phyloP scores from a whole-genome alignment of 192 early-diverging fungal genomes.

The Backusella australiensis region DNA sequence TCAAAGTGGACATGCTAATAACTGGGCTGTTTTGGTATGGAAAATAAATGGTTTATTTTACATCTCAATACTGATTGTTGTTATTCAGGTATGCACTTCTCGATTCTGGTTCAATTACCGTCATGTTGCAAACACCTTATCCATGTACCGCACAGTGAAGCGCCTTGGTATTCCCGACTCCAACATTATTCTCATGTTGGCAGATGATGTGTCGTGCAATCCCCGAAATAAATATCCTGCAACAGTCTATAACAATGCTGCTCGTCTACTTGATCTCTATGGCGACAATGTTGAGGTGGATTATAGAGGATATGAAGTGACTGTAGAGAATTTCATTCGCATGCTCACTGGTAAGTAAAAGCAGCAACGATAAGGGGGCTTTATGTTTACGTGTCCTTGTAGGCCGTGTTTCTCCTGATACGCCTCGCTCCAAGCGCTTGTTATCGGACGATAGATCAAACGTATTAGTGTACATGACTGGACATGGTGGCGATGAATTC shows the following conservation, averaged over 20 bases:
- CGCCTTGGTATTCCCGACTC: slow-evolving; percentile 97
- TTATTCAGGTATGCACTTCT: slow-evolving; percentile 84
- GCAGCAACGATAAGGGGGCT: neutral
- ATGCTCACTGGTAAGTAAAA: slow-evolving; percentile 71
- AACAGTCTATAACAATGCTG: slow-evolving; percentile 91
- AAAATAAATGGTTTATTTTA: neutral
- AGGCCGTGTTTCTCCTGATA: slow-evolving; percentile 83
- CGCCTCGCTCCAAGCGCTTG: slow-evolving; percentile 92
- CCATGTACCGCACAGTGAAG: slow-evolving; percentile 98
- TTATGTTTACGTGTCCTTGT: neutral
- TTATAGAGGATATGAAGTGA: slow-evolving; percentile 99
- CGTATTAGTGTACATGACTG: slow-evolving; percentile 97
- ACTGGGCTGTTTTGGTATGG: slow-evolving; percentile 96
- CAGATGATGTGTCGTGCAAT: slow-evolving; percentile 99
- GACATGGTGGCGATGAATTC: slow-evolving; percentile 98
- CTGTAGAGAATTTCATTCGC: slow-evolving; percentile 97
- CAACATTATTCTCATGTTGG: slow-evolving; percentile 99
- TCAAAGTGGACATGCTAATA: slow-evolving; percentile 82
- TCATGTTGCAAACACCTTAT: slow-evolving; percentile 97
- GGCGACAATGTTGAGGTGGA: slow-evolving; percentile 98
- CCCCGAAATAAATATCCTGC: slow-evolving; percentile 90
- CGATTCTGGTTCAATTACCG: slow-evolving; percentile 99
- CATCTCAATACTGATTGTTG: neutral
- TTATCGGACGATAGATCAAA: slow-evolving; percentile 96
- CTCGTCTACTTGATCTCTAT: slow-evolving; percentile 82